Conservation (phyloP, 495 filamentous ascomycete species). For the Chaetomium cochliodes region DNA sequence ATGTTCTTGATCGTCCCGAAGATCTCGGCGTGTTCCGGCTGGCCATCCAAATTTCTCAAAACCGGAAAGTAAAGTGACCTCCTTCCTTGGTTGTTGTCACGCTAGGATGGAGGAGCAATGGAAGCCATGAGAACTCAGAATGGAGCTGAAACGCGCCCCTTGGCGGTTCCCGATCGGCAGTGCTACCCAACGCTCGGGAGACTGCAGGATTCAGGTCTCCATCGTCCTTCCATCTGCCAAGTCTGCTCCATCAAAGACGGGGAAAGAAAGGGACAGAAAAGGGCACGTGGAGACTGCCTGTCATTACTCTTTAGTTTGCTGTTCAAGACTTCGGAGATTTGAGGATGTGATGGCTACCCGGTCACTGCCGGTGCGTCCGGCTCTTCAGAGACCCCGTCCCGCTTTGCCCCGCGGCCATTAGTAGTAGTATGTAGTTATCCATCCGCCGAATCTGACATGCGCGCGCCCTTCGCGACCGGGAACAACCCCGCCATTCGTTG, state of each 20-base stretch:
- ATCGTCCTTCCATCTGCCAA: neutral
- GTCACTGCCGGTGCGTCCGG: no score
- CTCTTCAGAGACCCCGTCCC: no score
- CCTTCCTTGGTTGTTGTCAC: neutral
- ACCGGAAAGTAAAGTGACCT: neutral
- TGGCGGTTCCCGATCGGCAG: slow-evolving; percentile 4
- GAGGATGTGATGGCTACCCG: no score
- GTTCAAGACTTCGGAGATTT: no score
- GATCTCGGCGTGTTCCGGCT: neutral
- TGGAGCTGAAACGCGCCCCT: slow-evolving; percentile 1
- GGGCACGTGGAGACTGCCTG: no score
- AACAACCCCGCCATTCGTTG: slow-evolving; percentile 12
- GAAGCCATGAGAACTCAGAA: neutral
- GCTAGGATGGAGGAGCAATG: neutral
- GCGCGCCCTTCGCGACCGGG: slow-evolving; percentile 15
- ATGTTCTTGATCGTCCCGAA: neutral
- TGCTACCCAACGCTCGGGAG: slow-evolving; percentile 4
- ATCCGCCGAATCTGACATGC: neutral
- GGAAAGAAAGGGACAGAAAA: neutral
- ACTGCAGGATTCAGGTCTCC: neutral
- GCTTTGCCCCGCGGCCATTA: no score
- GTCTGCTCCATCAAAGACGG: neutral
- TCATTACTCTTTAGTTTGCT: no score
- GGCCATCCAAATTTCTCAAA: neutral
- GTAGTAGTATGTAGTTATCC: no score